Evolutionary conservation across 2,329 filamentous ascomycete species (phyloP).

Genomic region (Botrytis pseudocinerea): DNA sequence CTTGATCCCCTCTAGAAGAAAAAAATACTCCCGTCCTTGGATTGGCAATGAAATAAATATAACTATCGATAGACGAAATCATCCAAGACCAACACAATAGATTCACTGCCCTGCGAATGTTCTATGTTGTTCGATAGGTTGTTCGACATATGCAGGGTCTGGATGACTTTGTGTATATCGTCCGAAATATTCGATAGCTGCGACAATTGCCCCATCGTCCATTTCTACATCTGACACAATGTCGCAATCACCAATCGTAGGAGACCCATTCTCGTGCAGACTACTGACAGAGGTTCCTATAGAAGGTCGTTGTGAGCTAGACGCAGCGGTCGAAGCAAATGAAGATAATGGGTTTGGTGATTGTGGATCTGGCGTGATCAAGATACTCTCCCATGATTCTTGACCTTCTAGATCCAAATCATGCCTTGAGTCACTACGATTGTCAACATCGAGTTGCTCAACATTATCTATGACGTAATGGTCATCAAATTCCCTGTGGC

Average conservation of each 20-base stretch:
- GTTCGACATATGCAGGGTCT: neutral
- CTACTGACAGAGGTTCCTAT: conserved; percentile 38
- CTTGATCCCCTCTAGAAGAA: conserved; percentile 20
- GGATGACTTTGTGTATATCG: neutral
- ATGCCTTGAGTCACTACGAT: conserved; percentile 79
- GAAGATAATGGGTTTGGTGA: conserved; percentile 80
- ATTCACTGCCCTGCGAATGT: neutral
- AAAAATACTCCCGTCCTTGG: neutral
- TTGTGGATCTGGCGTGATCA: conserved; percentile 79
- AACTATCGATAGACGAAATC: neutral
- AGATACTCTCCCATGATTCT: conserved; percentile 75
- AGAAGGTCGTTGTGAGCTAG: conserved; percentile 33
- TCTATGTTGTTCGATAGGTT: neutral
- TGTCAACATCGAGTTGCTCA: conserved; percentile 53
- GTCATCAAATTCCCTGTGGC: neutral
- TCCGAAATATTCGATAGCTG: neutral
- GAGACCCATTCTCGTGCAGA: conserved; percentile 27
- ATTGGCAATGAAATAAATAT: neutral
- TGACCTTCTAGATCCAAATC: conserved; percentile 72
- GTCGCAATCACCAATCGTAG: conserved; percentile 36
- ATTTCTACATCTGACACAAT: neutral
- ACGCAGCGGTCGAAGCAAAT: conserved; percentile 51
- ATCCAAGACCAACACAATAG: neutral
- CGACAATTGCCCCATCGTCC: neutral
- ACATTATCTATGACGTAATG: conserved; percentile 23